A percentile compares a stretch with the other conserved stretches of the same genome.
phyloP scores from a whole-genome alignment of 345 rosid genomes.

The Camelina sativa region DNA sequence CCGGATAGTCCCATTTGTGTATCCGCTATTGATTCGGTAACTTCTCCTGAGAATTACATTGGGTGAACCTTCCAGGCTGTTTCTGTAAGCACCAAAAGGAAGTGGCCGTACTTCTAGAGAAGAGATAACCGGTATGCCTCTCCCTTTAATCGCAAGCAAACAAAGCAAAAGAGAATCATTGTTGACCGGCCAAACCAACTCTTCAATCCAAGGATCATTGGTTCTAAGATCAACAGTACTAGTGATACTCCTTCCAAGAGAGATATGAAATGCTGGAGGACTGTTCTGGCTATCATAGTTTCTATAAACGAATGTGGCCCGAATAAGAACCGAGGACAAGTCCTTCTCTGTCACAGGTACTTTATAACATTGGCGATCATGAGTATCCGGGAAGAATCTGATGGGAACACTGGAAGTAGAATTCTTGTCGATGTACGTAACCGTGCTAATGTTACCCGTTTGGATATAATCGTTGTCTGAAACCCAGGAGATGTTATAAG shows the following conservation, averaged over 20 bases:
- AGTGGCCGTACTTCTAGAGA: conserved; percentile 79
- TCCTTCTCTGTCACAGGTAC: conserved; percentile 53
- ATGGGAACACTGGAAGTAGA: conserved; percentile 50
- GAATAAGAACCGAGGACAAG: conserved; percentile 66
- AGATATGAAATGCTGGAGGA: conserved; percentile 75
- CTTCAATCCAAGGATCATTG: conserved; percentile 84
- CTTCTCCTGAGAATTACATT: conserved; percentile 58
- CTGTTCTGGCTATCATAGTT: conserved; percentile 68
- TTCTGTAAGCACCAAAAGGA: conserved; percentile 70
- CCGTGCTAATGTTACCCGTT: conserved; percentile 61
- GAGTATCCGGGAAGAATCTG: conserved; percentile 67
- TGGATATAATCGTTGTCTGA: conserved; percentile 59
- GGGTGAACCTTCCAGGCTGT: conserved; percentile 49
- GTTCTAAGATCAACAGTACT: conserved; percentile 60
- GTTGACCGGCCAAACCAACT: conserved; percentile 63
- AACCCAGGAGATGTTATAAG: conserved; percentile 68
- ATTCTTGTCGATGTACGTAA: conserved; percentile 46
- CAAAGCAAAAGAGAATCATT: conserved; percentile 64
- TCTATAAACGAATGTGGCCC: conserved; percentile 73
- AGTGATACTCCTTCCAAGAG: conserved; percentile 68
- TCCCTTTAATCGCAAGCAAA: conserved; percentile 51
- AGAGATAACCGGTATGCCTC: conserved; percentile 78
- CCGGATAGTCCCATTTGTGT: conserved; percentile 65
- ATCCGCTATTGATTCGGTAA: conserved; percentile 73
- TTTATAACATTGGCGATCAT: conserved; percentile 59